Evolutionary conservation across 2,329 filamentous ascomycete genomes (phyloP), one percentile per base, ranked within the genome.

Genomic region (Ceratocystis colombiana): DNA sequence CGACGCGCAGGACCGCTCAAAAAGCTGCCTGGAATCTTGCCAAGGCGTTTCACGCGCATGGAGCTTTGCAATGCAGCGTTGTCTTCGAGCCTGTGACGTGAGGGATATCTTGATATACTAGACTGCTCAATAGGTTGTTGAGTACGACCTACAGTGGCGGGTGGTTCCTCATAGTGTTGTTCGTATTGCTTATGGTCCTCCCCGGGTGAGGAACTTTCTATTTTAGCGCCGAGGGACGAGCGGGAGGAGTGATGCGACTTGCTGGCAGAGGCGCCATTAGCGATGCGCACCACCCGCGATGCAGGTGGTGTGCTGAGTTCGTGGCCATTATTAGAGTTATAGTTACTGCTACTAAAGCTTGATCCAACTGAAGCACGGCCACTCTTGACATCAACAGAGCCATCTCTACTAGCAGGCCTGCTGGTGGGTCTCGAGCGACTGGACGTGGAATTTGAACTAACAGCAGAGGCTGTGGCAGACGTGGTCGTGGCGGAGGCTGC

Each of bases 1-100:
- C 90, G 81, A 65, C 90, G 83, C 22, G 90, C 88, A 33, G 90
- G 90, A 0, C 88, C 89, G 70, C 88, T 90, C 25, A 94, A 78
- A 70, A 93, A 92, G 68, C 84, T 88, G 0, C 89, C 90, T 1
- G 87, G 84, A 6, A 88, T 79, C 74, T 89, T 89, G 17, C 87
- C 87, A 15, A 90, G 83, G 68, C 89, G 81, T 76, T 92, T 93
- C 67, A 92, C 79, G 4, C 90, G 83, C 79, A 91, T 84, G 0
- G 89, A 90, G 71, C 87, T 86, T 68, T 89, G 88, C 1, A 84
- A 77, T 15, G 83, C 86, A 44, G 77, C 76, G 44, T 88, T 85
- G 28, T 91, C 87, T 2, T 84, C 84, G 62, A 80, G 79, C 45
- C 80, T 78, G 17, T 75, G 78, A 62, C 79, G 78, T 45, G 78